phyloP scores from a whole-genome alignment of 2,329 filamentous ascomycete genomes.

The Penicillium sp. region DNA sequence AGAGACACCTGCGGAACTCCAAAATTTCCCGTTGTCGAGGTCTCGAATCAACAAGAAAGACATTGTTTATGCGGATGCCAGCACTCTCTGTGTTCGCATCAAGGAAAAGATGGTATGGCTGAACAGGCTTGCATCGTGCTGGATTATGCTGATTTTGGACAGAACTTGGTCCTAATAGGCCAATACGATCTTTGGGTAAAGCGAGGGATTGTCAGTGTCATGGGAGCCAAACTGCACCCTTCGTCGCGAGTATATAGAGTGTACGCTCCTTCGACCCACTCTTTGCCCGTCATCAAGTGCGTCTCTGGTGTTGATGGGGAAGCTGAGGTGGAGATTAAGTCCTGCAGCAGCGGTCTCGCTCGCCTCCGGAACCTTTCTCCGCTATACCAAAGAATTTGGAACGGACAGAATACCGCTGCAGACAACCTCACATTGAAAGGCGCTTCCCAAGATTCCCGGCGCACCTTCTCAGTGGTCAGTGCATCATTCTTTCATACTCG shows the following conservation, averaged over 20 bases:
- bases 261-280: conserved; percentile 57
- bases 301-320: conserved; percentile 41
- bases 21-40: conserved; percentile 43
- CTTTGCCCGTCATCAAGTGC: conserved; percentile 53
- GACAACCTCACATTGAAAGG: conserved; percentile 34
- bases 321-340: conserved; percentile 50
- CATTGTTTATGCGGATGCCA: conserved; percentile 39
- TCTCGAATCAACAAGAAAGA: conserved; percentile 35
- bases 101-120: conserved; percentile 39
- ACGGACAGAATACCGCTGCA: conserved; percentile 33
- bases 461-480: conserved; percentile 44
- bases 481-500: background rate
- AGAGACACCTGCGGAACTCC: conserved; percentile 28
- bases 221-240: conserved; percentile 57
- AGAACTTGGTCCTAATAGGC: conserved; percentile 49
- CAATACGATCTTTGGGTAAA: conserved; percentile 58
- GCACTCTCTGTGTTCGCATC: conserved; percentile 40
- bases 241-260: conserved; percentile 46
- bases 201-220: conserved; percentile 55
- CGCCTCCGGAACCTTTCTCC: conserved; percentile 50
- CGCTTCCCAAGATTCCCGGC: conserved; percentile 24
- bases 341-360: conserved; percentile 45
- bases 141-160: conserved; percentile 17
- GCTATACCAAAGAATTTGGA: conserved; percentile 55
- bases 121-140: background rate